Evolutionary conservation across 2,329 filamentous ascomycete genomes (phyloP).

Genomic region (Diatrype stigma): DNA sequence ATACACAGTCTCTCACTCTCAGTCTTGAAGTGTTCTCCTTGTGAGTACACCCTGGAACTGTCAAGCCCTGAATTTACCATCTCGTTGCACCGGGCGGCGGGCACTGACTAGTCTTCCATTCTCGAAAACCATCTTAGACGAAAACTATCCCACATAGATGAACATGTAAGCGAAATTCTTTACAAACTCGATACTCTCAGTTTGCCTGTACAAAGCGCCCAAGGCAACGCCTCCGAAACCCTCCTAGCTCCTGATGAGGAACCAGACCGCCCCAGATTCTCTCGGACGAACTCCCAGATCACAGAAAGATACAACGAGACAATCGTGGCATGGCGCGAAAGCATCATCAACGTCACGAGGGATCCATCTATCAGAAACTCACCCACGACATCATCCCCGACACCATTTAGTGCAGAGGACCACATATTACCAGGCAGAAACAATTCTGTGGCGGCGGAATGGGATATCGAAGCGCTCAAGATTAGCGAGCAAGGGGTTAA

Average conservation of each 20-base stretch:
- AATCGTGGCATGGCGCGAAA: background rate
- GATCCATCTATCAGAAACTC: background rate
- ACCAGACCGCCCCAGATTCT: background rate
- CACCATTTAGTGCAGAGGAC: background rate
- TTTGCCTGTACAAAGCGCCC: background rate
- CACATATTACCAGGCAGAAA: background rate
- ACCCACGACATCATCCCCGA: background rate
- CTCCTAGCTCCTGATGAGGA: background rate
- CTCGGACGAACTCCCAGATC: background rate
- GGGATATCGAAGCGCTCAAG: background rate
- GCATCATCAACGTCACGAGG: background rate
- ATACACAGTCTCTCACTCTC: background rate
- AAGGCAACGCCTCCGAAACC: background rate
- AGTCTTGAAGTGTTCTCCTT: background rate
- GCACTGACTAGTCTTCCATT: background rate
- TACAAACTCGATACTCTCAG: background rate
- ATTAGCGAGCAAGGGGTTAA: background rate
- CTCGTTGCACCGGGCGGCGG: background rate
- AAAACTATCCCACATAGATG: background rate
- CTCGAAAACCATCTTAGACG: background rate
- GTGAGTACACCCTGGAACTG: background rate
- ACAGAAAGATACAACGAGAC: background rate
- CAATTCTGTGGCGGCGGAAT: background rate
- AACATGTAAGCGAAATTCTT: background rate
- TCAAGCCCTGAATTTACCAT: background rate